Evolutionary conservation across 176 grass and related monocot genomes (phyloP), one percentile per base, ranked within the genome.

Genomic region (Phoenix dactylifera): DNA sequence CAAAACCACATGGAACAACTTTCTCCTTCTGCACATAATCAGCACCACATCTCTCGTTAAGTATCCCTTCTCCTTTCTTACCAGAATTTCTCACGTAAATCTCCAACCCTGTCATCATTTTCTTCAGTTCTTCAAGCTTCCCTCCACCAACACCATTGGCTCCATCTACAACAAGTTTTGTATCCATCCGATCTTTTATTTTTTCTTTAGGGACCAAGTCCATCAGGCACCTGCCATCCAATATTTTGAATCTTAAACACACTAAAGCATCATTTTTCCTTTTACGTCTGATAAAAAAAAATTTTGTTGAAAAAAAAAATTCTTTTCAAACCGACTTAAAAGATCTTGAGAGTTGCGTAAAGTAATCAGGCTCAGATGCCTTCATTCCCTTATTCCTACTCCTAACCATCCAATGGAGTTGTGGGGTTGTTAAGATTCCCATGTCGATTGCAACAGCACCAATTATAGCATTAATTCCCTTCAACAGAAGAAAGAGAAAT

Each of bases 1-100:
- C 54, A 81, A 96, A 96, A 0, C 80, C 80, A 78, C 49, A 63
- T 49, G 92, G 92, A 71, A 66, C 52, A 69, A 87, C 76, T 57
- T 89, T 90, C 65, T 90, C 86, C 64, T 96, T 96, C 64, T 96
- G 92, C 68, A 96, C 92, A 79, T 86, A 96, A 80, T 96, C 92
- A 2, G 92, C 92, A 20, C 92, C 92, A 28, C 92, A 96, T 26
- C 60, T 72, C 48, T 90, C 83, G 75, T 96, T 96, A 16, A 96
- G 92, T 84, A 96, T 35, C 29, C 87, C 91, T 79, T 96, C 83
- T 82, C 78, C 83, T 64, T 83, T 71, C 64, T 79, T 87, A 55
- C 83, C 86, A 17, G 83, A 69, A 69, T 96, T 90, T 73, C 75
- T 87, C 48, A 90, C 74, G 60, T 14, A 15, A 75, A 96, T 78